Base-by-base conservation (phyloP, 139 green algal species). In the Closterium sp. region DNA sequence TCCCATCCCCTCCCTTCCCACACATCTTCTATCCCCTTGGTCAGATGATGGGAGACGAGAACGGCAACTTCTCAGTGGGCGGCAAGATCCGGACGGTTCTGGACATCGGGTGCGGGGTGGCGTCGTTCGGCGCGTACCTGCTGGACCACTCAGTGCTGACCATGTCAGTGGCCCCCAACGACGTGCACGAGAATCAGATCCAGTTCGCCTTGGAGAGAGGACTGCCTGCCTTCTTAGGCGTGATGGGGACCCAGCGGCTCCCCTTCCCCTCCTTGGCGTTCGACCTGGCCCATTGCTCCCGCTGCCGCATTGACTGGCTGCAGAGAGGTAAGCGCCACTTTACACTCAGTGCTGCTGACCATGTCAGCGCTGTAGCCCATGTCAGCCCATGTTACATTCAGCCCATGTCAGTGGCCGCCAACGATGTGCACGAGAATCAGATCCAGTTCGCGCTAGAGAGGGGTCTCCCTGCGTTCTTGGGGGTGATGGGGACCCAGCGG, bases 41-140 rank as follows among this genome's bases (percentile, higher is more conserved):
- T 50, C 38, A 92, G 84, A 89, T 92, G 89, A 31, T 92, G 89
- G 89, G 89, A 13, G 29, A 31, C 85, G 27, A 29, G 27, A 31
- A 92, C 34, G 84, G 85, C 31, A 31, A 89, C 85, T 32, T 92
- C 32, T 34, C 31, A 10, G 29, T 92, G 70, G 89, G 89, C 85
- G 89, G 89, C 70, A 89, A 89, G 27, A 89, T 92, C 34, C 89
- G 89, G n/a, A 89, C 62, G 31, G 89, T 92, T 86, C 89, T 92
- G 89, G 89, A 92, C 89, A 70, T 92, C 24, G 89, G 89, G 85
- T 92, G 89, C 89, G 89, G 89, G 73, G 89, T 92, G 70, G 89
- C 89, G 70, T 89, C 85, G 85, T 92, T 92, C 62, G 89, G 89
- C 85, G 89, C 85, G 70, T 92, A 84, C 31, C 70, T 92, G 1